Evolutionary conservation across 2,329 filamentous ascomycete genomes (phyloP).

Genomic region (Colletotrichum cuscutae): DNA sequence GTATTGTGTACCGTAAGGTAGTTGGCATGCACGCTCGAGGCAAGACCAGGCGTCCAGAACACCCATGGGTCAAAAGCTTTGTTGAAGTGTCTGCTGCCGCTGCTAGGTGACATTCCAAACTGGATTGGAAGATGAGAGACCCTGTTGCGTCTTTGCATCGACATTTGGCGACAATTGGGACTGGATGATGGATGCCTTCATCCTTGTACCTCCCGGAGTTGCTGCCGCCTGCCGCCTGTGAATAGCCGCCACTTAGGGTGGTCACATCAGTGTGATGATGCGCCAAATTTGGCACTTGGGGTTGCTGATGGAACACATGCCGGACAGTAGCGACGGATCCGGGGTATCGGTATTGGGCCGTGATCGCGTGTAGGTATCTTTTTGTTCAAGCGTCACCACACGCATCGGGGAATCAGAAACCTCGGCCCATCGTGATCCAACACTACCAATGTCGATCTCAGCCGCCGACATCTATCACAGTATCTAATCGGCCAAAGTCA

Average conservation of each 20-base stretch:
- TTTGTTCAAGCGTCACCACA: background rate
- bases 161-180: background rate
- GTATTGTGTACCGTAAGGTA: background rate
- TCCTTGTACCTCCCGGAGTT: background rate
- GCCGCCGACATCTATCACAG: background rate
- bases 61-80: background rate
- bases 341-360: background rate
- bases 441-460: background rate
- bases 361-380: background rate
- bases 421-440: conserved; percentile 13
- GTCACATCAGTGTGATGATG: background rate
- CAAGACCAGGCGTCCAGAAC: background rate
- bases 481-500: background rate
- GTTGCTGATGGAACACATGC: background rate
- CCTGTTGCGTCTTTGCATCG: background rate
- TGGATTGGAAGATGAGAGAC: background rate
- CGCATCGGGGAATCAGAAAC: background rate
- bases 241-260: background rate
- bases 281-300: background rate
- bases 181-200: background rate
- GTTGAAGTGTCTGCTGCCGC: background rate
- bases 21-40: background rate
- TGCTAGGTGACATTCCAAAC: background rate
- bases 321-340: background rate
- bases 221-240: background rate